Evolutionary conservation across 1,139 yeast species (phyloP).

Genomic region (Scheffersomyces cryptocercus): DNA sequence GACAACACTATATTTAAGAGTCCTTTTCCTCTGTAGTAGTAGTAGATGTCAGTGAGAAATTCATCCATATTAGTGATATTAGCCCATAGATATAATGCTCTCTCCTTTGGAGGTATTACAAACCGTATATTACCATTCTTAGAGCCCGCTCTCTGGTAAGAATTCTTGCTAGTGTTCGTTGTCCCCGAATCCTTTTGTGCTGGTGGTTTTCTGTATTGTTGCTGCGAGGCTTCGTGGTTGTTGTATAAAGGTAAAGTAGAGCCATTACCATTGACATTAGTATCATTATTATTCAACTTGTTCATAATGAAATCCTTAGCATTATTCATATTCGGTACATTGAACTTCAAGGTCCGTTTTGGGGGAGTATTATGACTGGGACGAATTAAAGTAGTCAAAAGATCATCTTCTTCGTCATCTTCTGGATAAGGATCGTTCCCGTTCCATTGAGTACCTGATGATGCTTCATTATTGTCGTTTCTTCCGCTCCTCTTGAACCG

Average conservation of each 20-base stretch:
- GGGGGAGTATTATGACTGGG: constrained; percentile 1
- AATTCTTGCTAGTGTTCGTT: constrained; percentile 12
- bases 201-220: constrained; percentile 1
- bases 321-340: constrained; percentile 5
- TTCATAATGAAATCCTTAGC: constrained; percentile 6
- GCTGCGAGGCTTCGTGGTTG: neutral
- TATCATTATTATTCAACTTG: neutral
- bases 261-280: neutral
- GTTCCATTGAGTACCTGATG: constrained; percentile 1
- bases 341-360: constrained; percentile 7
- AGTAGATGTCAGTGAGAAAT: constrained; percentile 79
- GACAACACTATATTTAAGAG: constrained; percentile 70
- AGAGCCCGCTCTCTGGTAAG: constrained; percentile 10
- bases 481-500: neutral
- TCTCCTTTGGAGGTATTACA: constrained; percentile 61
- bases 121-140: constrained; percentile 11
- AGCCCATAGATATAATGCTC: constrained; percentile 95
- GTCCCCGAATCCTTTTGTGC: neutral
- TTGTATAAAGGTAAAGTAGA: constrained; percentile 6
- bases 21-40: constrained; percentile 85
- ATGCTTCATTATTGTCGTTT: constrained; percentile 1
- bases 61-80: constrained; percentile 88
- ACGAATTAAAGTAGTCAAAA: constrained; percentile 3
- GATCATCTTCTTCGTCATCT: constrained; percentile 6
- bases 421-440: neutral